These are phyloP conservation scores for Fusarium redolens DNA, from an alignment of 2,329 filamentous ascomycete genomes.

Conservation along the genomic window DNA sequence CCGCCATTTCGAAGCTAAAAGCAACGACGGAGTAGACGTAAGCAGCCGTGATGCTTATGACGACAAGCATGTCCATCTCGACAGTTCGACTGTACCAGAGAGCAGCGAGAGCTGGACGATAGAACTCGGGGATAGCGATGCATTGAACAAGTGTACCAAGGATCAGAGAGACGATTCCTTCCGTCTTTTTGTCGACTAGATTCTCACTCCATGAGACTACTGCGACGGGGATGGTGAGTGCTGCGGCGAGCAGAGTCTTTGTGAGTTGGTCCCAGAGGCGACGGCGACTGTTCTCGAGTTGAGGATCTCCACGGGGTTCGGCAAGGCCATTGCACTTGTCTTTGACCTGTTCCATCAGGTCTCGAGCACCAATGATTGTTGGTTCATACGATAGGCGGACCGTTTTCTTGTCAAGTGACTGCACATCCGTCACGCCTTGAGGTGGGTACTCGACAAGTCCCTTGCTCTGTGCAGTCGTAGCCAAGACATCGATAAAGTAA, in stretches of 20 bases:
- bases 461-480: not conserved
- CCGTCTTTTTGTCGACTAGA: constrained; percentile 35
- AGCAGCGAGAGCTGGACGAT: constrained; percentile 58
- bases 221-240: constrained; percentile 49
- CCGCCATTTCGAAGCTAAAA: constrained; percentile 51
- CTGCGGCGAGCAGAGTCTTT: constrained; percentile 48
- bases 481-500: not conserved
- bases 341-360: constrained; percentile 39
- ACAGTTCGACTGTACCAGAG: constrained; percentile 59
- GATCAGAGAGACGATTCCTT: constrained; percentile 51
- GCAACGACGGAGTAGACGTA: constrained; percentile 62
- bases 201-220: constrained; percentile 49
- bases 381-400: constrained; percentile 52
- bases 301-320: constrained; percentile 48
- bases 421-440: not conserved
- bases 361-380: constrained; percentile 47
- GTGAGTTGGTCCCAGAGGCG: constrained; percentile 48
- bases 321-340: constrained; percentile 43
- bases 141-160: constrained; percentile 64
- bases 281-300: constrained; percentile 45
- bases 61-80: constrained; percentile 68
- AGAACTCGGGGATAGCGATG: constrained; percentile 62
- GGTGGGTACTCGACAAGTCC: not conserved
- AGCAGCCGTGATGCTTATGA: constrained; percentile 64
- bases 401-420: constrained; percentile 46